phyloP scores from a whole-genome alignment of 441 rosid genomes.

The Erysimum cheiri region DNA sequence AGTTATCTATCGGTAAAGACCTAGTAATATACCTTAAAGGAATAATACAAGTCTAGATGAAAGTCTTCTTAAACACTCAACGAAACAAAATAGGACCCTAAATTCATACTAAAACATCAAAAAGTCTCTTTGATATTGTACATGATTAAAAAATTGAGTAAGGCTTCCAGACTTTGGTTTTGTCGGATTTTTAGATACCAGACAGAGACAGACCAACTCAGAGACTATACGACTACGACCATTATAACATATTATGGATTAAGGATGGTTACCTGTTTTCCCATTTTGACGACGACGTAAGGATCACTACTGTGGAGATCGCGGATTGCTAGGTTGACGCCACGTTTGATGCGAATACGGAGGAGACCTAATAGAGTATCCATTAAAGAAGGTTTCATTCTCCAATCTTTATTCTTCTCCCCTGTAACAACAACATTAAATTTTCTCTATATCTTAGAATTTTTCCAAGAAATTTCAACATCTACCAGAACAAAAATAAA shows the following conservation, averaged over 20 bases:
- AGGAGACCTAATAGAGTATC: slow-evolving; percentile 74
- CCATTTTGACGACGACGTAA: slow-evolving; percentile 79
- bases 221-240: too few relatives aligned
- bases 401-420: slow-evolving; percentile 12
- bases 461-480: neutral
- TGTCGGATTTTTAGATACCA: neutral
- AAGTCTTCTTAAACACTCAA: slow-evolving; percentile 4
- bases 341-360: slow-evolving; percentile 72
- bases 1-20: neutral
- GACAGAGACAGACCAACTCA: neutral
- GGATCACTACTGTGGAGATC: slow-evolving; percentile 92
- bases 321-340: slow-evolving; percentile 86
- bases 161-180: too few relatives aligned
- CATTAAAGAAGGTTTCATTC: slow-evolving; percentile 51
- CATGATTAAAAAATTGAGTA: too few relatives aligned
- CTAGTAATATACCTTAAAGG: neutral
- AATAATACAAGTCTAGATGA: neutral
- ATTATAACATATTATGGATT: neutral
- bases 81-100: neutral
- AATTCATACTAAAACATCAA: neutral
- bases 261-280: slow-evolving; percentile 57
- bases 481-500: neutral
- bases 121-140: too few relatives aligned
- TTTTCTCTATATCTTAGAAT: neutral
- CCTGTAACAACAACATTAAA: neutral